Evolutionary conservation across 2,329 filamentous ascomycete species (phyloP).

Genomic region (Fusarium torulosum): DNA sequence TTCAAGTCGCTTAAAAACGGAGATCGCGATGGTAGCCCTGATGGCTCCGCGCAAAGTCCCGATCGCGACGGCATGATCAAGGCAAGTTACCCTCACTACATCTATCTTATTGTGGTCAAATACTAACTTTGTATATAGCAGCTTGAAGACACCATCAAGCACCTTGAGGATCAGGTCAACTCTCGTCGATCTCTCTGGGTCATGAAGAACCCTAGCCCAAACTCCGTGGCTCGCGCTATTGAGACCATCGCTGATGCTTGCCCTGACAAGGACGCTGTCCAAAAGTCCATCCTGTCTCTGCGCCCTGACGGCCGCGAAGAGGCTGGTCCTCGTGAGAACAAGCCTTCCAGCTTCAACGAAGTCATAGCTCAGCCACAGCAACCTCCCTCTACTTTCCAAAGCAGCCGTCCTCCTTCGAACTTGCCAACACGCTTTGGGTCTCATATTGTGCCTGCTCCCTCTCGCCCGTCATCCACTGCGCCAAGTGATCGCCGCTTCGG

Average conservation of each 20-base stretch:
- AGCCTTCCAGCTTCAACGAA: slow-evolving; percentile 35
- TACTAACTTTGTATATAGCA: slow-evolving; percentile 38
- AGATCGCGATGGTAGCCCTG: slow-evolving; percentile 28
- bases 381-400: slow-evolving; percentile 47
- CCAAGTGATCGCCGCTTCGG: slow-evolving; percentile 45
- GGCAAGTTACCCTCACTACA: slow-evolving; percentile 35
- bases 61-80: slow-evolving; percentile 49
- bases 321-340: slow-evolving; percentile 28
- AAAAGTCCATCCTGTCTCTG: slow-evolving; percentile 48
- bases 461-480: slow-evolving; percentile 47
- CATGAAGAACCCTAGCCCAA: slow-evolving; percentile 52
- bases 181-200: slow-evolving; percentile 54
- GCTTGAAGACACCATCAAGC: slow-evolving; percentile 51
- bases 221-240: slow-evolving; percentile 50
- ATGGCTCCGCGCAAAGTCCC: slow-evolving; percentile 37
- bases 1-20: slow-evolving; percentile 50
- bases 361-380: slow-evolving; percentile 35
- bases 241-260: slow-evolving; percentile 50
- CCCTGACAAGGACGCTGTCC: slow-evolving; percentile 46
- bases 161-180: slow-evolving; percentile 55
- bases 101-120: neutral
- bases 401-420: slow-evolving; percentile 26
- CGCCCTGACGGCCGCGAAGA: slow-evolving; percentile 33
- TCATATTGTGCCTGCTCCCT: slow-evolving; percentile 48
- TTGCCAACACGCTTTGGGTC: slow-evolving; percentile 52